These are phyloP conservation scores for Myriosclerotinia scirpicola DNA, from an alignment of 2,329 filamentous ascomycete species.

Conservation along the genomic window DNA sequence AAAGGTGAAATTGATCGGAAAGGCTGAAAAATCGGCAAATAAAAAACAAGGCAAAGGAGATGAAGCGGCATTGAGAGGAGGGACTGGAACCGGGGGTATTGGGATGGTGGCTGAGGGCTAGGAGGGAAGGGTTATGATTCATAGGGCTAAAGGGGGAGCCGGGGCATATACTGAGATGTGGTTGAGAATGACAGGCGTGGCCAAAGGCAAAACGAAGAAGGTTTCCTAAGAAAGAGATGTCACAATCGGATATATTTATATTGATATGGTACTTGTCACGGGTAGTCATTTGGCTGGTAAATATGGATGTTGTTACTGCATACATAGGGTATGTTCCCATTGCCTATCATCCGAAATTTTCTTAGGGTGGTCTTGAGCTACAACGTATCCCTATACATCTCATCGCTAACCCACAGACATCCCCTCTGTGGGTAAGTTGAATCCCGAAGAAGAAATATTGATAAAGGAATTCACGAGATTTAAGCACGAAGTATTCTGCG, in stretches of 20 bases:
- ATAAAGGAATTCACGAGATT: background rate
- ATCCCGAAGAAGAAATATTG: background rate
- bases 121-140: background rate
- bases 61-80: background rate
- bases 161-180: background rate
- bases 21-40: background rate
- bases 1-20: slow-evolving; percentile 26
- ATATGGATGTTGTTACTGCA: background rate
- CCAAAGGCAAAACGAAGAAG: background rate
- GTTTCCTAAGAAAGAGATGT: background rate
- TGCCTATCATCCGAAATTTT: background rate
- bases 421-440: background rate
- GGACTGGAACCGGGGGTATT: background rate
- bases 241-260: background rate
- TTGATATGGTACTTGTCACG: too few species aligned
- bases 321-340: background rate
- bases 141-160: background rate
- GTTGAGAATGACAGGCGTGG: background rate
- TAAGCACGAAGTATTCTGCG: background rate
- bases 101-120: background rate
- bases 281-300: background rate
- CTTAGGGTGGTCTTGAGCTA: background rate
- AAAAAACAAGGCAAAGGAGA: background rate
- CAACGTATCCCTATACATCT: background rate
- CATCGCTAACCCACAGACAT: background rate